These are phyloP conservation scores for Athelia sp. DNA, from an alignment of 1,284 basidiomycete species.

Conservation along the genomic window DNA sequence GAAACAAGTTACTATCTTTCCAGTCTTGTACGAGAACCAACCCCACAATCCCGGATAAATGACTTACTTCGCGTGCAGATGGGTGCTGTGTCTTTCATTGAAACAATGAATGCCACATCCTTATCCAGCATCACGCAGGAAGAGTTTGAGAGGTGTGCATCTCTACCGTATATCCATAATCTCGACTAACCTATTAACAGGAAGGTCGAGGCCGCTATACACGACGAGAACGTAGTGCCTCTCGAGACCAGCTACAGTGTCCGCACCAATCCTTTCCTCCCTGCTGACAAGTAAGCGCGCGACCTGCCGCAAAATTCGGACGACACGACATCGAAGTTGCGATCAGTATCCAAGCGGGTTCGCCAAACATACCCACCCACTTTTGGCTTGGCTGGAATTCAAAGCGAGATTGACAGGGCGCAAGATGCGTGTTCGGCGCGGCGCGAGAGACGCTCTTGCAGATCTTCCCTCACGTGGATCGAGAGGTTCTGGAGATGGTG, in stretches of 20 bases:
- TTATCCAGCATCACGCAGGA: conserved; percentile 90
- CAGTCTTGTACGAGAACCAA: conserved; percentile 68
- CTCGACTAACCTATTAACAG: conserved; percentile 26
- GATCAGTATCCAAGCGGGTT: conserved; percentile 29
- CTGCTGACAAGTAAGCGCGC: conserved; percentile 81
- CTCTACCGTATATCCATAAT: too few species aligned
- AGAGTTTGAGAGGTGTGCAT: conserved; percentile 78
- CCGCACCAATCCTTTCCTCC: conserved; percentile 27
- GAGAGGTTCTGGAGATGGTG: conserved; percentile 82
- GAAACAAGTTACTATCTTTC: conserved; percentile 98
- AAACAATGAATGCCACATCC: conserved; percentile 94
- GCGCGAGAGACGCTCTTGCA: conserved; percentile 72
- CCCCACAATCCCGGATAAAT: background rate
- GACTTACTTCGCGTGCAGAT: conserved; percentile 40
- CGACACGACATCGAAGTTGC: conserved; percentile 83
- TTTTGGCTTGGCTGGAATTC: conserved; percentile 64
- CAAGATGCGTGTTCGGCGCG: conserved; percentile 62
- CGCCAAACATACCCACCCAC: conserved; percentile 67
- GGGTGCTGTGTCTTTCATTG: conserved; percentile 92
- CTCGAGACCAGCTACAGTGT: conserved; percentile 31
- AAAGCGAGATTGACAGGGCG: conserved; percentile 76
- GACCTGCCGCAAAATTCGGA: conserved; percentile 83
- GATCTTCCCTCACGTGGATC: conserved; percentile 81
- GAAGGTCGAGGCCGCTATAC: conserved; percentile 84
- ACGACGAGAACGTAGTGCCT: too few species aligned